phyloP scores from a whole-genome alignment of 192 early-diverging fungal species.

The Backusella tuberculispora region DNA sequence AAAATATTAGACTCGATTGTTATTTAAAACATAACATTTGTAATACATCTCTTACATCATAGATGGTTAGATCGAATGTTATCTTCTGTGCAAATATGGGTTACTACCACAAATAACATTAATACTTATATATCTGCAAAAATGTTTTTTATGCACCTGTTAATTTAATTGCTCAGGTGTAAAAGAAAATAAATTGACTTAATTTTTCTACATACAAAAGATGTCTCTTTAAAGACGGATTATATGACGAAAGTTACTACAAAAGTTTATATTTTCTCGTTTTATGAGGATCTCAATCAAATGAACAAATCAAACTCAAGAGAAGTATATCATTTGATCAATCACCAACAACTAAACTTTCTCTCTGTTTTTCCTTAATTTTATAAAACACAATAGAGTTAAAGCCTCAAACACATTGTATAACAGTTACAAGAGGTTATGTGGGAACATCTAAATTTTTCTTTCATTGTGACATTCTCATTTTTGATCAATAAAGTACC shows the following conservation, averaged over 20 bases:
- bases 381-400: background rate
- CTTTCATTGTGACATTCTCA: background rate
- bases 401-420: background rate
- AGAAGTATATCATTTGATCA: background rate
- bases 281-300: background rate
- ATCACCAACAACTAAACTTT: background rate
- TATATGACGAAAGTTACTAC: too few relatives aligned
- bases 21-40: background rate
- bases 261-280: too few relatives aligned
- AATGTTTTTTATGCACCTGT: background rate
- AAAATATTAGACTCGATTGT: background rate
- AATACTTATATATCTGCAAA: background rate
- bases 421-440: background rate
- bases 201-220: too few relatives aligned
- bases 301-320: background rate
- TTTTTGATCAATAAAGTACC: background rate
- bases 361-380: background rate
- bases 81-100: background rate
- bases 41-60: background rate
- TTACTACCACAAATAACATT: background rate
- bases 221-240: background rate
- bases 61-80: background rate
- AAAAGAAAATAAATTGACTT: too few relatives aligned
- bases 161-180: background rate
- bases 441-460: conserved; percentile 5